Percentiles rank a stretch among this genome's conserved stretches.
These are phyloP conservation scores for Petrea volubilis DNA, from an alignment of 257 asterid species.

Conservation along the genomic window DNA sequence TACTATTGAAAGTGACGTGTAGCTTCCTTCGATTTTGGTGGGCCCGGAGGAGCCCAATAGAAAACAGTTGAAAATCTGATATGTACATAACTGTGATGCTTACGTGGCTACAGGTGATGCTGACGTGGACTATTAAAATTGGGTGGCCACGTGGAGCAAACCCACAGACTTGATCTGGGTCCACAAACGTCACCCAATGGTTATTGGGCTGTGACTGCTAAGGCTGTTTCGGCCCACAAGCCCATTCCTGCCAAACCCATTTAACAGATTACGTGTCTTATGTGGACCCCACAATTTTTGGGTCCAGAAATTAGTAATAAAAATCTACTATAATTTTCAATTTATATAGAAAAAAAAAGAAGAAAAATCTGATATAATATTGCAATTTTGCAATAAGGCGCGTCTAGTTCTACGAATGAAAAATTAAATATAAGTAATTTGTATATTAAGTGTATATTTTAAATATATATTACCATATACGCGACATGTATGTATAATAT, in stretches of 20 bases:
- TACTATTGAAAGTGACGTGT: constrained; percentile 41
- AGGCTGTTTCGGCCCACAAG: constrained; percentile 54
- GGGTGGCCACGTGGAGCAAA: constrained; percentile 47
- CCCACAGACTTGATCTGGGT: constrained; percentile 1
- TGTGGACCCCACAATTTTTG: constrained; percentile 18
- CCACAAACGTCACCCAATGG: constrained; percentile 31
- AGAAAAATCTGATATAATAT: too few relatives aligned
- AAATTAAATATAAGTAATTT: too few relatives aligned
- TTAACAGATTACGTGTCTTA: constrained; percentile 32
- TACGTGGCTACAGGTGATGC: constrained; percentile 32
- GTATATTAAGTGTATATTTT: too few relatives aligned
- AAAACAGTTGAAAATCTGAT: constrained; percentile 23
- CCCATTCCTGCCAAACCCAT: constrained; percentile 44
- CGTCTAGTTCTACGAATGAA: too few relatives aligned
- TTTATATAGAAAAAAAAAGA: neutral
- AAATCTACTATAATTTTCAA: neutral
- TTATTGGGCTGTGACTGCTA: constrained; percentile 35
- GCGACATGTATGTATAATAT: too few relatives aligned
- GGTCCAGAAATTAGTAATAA: neutral
- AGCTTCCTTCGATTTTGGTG: constrained; percentile 38
- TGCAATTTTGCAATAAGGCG: too few relatives aligned
- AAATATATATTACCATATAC: too few relatives aligned
- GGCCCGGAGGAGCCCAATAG: constrained; percentile 30
- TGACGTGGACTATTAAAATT: constrained; percentile 23
- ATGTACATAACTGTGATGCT: constrained; percentile 16